Percentiles rank a stretch among this genome's conserved stretches.
Conservation (phyloP, 768 basidiomycete genomes). For the Lentinula sp. region DNA sequence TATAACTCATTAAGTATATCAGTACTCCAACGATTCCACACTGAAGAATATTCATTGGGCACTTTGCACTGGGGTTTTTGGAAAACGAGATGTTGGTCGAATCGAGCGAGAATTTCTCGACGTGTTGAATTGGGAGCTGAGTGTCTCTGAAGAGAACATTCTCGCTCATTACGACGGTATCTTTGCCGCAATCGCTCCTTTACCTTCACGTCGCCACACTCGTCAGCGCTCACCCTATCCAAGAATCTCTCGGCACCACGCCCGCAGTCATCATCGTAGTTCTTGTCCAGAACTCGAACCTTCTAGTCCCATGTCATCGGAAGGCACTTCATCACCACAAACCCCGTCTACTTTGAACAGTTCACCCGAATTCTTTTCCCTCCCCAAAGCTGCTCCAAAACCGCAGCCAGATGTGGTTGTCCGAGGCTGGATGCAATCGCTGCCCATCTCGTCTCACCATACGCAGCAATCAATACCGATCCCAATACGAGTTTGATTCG, state of each 20-base stretch:
- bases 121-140: constrained; percentile 72
- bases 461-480: constrained; percentile 14
- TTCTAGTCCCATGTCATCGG: constrained; percentile 2
- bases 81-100: constrained; percentile 73
- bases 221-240: background rate
- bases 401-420: background rate
- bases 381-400: background rate
- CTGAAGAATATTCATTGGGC: constrained; percentile 92
- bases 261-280: background rate
- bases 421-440: background rate
- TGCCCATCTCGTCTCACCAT: constrained; percentile 2
- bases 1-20: constrained; percentile 7
- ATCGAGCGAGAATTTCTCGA: constrained; percentile 81
- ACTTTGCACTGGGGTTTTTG: constrained; percentile 76
- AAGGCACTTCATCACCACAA: constrained; percentile 4
- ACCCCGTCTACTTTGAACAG: background rate
- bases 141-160: constrained; percentile 58
- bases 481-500: constrained; percentile 6
- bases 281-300: constrained; percentile 4
- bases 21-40: constrained; percentile 86
- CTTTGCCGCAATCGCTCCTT: constrained; percentile 6
- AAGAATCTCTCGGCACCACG: background rate
- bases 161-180: constrained; percentile 41
- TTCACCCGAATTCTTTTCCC: background rate
- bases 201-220: constrained; percentile 5